Evolutionary conservation across 2,329 filamentous ascomycete genomes (phyloP).

Genomic region (Colletotrichum sp.): DNA sequence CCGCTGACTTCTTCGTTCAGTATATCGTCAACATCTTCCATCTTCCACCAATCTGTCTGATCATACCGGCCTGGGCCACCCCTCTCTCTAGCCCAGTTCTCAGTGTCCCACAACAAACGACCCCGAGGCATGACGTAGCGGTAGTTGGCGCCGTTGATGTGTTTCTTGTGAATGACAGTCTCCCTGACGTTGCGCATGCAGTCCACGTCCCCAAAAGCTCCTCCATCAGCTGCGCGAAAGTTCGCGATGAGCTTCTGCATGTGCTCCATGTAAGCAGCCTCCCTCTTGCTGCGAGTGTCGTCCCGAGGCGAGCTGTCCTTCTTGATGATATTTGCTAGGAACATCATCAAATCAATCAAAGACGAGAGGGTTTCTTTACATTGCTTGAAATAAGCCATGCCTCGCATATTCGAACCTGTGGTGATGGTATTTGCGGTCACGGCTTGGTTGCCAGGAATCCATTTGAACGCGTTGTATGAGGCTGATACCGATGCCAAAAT

Average conservation of each 20-base stretch:
- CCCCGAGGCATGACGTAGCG: background rate
- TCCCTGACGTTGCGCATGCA: background rate
- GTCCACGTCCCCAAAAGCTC: background rate
- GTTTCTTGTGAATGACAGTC: background rate
- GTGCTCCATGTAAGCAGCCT: conserved; percentile 8
- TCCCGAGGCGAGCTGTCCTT: background rate
- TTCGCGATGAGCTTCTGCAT: conserved; percentile 6
- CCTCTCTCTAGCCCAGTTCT: background rate
- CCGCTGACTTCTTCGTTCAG: background rate
- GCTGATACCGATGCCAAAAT: background rate
- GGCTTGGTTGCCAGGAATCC: background rate
- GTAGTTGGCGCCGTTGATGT: background rate
- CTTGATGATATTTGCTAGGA: background rate
- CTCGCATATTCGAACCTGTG: background rate
- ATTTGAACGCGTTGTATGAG: background rate
- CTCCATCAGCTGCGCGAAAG: background rate
- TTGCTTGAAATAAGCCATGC: background rate
- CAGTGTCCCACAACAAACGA: background rate
- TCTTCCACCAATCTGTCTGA: conserved; percentile 1
- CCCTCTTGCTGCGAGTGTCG: background rate
- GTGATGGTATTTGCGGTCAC: background rate
- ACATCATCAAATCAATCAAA: conserved; percentile 26
- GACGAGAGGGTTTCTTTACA: conserved; percentile 18
- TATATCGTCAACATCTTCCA: background rate
- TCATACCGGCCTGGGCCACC: background rate